A percentile compares a stretch with the other conserved stretches of the same genome.
phyloP scores from a whole-genome alignment of 1,284 basidiomycete species.

The Cutaneotrichosporon cavernicola region DNA sequence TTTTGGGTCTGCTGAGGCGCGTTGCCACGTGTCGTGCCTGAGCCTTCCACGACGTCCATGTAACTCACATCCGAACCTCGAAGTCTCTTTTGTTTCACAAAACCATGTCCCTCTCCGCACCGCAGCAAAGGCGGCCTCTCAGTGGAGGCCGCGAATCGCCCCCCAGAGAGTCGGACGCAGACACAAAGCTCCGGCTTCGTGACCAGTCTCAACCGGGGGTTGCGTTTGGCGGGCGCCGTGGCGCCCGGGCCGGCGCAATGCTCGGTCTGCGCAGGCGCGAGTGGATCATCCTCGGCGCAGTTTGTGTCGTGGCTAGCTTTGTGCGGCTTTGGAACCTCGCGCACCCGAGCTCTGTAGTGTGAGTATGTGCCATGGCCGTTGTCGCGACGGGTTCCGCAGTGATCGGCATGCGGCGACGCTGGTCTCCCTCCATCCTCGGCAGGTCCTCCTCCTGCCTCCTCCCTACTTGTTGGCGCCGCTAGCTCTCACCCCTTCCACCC shows the following conservation, averaged over 20 bases:
- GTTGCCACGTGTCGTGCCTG: neutral
- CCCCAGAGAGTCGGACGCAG: constrained; percentile 25
- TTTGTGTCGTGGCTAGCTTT: constrained; percentile 60
- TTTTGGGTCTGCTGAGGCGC: neutral
- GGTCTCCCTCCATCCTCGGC: too few species aligned
- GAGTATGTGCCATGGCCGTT: constrained; percentile 49
- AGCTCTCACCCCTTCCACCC: neutral
- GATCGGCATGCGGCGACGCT: too few species aligned
- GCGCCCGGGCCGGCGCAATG: constrained; percentile 23
- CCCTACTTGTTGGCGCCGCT: neutral
- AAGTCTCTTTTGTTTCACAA: neutral
- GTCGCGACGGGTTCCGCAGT: too few species aligned
- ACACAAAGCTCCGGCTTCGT: constrained; percentile 21
- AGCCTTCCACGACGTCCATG: neutral
- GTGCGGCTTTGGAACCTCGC: constrained; percentile 78
- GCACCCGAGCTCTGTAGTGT: constrained; percentile 85
- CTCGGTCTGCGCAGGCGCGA: constrained; percentile 41
- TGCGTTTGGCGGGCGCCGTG: constrained; percentile 35
- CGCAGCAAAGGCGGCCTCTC: constrained; percentile 18
- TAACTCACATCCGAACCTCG: neutral
- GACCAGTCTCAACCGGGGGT: constrained; percentile 8
- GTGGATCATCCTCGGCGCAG: constrained; percentile 39
- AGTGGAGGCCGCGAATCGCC: constrained; percentile 8
- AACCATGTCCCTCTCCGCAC: constrained; percentile 18
- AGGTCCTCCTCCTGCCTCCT: too few species aligned